Evolutionary conservation across 352 stramenopile species (phyloP).

Genomic region (Pythium phragmiticola): DNA sequence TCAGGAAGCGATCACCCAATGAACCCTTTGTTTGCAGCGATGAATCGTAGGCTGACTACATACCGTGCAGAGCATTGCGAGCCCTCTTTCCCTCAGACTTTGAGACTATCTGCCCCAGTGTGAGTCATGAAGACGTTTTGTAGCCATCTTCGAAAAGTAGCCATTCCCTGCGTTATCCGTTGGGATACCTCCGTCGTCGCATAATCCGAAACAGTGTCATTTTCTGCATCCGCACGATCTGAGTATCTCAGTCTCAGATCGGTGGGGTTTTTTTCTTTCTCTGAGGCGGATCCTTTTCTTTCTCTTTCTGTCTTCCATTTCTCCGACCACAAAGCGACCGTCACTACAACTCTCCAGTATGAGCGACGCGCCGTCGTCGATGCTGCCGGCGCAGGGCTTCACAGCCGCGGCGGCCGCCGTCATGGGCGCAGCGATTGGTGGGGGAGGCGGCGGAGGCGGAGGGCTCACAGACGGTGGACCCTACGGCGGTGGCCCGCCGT

Average conservation of each 20-base stretch:
- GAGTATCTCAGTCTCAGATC: not conserved
- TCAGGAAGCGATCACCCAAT: too few species aligned
- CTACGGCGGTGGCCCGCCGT: slow-evolving; percentile 29
- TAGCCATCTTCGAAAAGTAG: not conserved
- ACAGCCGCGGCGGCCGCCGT: slow-evolving; percentile 48
- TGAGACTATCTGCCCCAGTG: too few species aligned
- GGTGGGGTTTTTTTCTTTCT: not conserved
- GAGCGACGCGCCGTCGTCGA: slow-evolving; percentile 20
- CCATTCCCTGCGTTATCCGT: not conserved
- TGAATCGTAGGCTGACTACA: too few species aligned
- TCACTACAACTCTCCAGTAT: slow-evolving; percentile 4
- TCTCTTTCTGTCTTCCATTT: slow-evolving; percentile 1
- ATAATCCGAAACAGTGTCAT: not conserved
- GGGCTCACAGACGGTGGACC: not conserved
- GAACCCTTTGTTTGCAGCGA: too few species aligned
- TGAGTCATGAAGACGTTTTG: not conserved
- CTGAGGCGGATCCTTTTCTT: slow-evolving; percentile 12
- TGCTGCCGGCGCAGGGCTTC: slow-evolving; percentile 26
- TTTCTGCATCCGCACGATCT: not conserved
- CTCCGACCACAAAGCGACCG: not conserved
- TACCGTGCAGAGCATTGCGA: too few species aligned
- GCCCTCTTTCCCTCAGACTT: too few species aligned
- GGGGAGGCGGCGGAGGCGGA: slow-evolving; percentile 19
- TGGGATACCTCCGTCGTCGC: not conserved
- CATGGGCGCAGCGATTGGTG: slow-evolving; percentile 54